Base-by-base conservation (phyloP, 257 asterid genomes). In the Voacanga thouarsii region DNA sequence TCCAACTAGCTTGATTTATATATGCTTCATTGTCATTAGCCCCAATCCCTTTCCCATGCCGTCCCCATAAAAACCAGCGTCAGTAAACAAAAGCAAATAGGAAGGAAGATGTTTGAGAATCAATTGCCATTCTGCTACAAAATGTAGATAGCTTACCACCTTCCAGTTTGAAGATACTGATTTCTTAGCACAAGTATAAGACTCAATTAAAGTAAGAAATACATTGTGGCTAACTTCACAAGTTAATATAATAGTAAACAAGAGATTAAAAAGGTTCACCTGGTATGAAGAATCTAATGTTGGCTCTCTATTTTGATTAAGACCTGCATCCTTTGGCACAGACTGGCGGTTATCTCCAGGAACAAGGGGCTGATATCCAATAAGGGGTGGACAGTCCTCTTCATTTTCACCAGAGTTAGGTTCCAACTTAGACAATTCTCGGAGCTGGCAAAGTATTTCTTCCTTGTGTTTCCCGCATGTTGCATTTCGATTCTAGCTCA, bases 401-500 rank as follows among this genome's bases (percentile, higher is more conserved):
- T 88, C 84, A 47, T 80, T 88, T 71, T 84, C 90, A 75, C 53
- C 75, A 77, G 84, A 81, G 85, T 83, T 81, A 33, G 97, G 93
- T 80, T 92, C 97, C 69, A 80, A 75, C 78, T 85, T 89, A 0
- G 92, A 92, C 90, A 92, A 78, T 80, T 87, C 89, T 6, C 90
- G 96, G 47, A 96, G 94, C 81, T 96, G 99, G 84, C 56, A 1
- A 69, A 93, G 88, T 72, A 96, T 89, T 63, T 93, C 98, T 79
- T 87, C 96, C 81, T 91, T 96, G 86, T 93, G 85, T 82, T 86
- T 87, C 30, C 99, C 99, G 81, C 97, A 96, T 0, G 85, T 81
- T 15, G 95, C 90, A 87, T 96, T 93, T 56, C 99, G 96, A 74
- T 96, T 96, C 99, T 96, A 85, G 80, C 72, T 68, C 74, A 83